These are phyloP conservation scores for Aschersonia sp. DNA, from an alignment of 2,329 filamentous ascomycete genomes.

Conservation along the genomic window DNA sequence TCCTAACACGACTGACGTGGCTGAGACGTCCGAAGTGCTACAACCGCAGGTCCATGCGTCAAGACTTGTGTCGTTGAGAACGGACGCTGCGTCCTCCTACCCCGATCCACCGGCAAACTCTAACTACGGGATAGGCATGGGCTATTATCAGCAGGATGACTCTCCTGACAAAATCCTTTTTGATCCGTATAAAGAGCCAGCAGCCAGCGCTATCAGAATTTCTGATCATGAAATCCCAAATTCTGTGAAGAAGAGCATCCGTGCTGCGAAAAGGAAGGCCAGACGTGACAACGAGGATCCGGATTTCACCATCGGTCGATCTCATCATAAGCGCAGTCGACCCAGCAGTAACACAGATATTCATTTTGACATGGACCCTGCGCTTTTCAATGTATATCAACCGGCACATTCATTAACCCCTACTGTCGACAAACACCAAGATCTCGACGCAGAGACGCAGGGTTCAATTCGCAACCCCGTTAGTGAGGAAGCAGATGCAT, in stretches of 20 bases:
- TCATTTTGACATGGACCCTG: conserved; percentile 35
- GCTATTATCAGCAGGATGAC: conserved; percentile 46
- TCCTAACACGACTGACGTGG: neutral
- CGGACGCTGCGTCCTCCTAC: conserved; percentile 17
- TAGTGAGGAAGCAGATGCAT: neutral
- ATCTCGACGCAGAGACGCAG: conserved; percentile 6
- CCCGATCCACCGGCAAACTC: conserved; percentile 33
- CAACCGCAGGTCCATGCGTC: neutral
- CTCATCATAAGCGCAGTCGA: conserved; percentile 27
- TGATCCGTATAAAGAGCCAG: conserved; percentile 40
- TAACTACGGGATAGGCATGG: conserved; percentile 40
- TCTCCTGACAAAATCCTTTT: conserved; percentile 44
- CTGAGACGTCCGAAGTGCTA: neutral
- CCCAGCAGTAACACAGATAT: conserved; percentile 14
- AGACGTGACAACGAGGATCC: conserved; percentile 38
- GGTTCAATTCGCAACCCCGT: neutral
- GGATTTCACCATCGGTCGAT: conserved; percentile 32
- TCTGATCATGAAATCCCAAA: conserved; percentile 36
- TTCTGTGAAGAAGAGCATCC: conserved; percentile 38
- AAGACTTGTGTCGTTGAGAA: neutral
- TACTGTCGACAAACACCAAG: neutral
- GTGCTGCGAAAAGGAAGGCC: conserved; percentile 37
- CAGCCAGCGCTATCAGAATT: conserved; percentile 25
- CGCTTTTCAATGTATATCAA: conserved; percentile 23
- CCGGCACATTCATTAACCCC: neutral